A percentile compares a stretch with the other conserved stretches of the same genome.
These are phyloP conservation scores for Euclidium syriacum DNA, from an alignment of 345 rosid species.

Conservation along the genomic window DNA sequence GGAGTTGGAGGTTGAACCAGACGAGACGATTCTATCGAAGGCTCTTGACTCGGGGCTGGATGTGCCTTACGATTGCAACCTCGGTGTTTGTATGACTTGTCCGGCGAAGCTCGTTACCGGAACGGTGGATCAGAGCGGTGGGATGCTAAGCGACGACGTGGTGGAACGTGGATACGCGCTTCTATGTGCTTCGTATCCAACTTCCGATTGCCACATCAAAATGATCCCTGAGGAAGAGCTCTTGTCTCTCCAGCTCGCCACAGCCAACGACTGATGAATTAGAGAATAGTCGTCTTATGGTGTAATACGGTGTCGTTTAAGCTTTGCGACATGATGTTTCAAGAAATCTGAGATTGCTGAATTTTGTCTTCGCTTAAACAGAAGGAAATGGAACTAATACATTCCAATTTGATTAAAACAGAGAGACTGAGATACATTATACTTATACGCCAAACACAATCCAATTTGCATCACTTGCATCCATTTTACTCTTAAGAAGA, in stretches of 20 bases:
- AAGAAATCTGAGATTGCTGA: background rate
- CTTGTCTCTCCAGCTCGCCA: slow-evolving; percentile 73
- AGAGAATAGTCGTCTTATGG: background rate
- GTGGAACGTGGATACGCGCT: slow-evolving; percentile 83
- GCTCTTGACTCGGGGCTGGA: slow-evolving; percentile 70
- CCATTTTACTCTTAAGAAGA: too few relatives aligned
- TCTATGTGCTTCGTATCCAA: slow-evolving; percentile 76
- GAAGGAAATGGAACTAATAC: background rate
- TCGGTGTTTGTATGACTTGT: slow-evolving; percentile 98
- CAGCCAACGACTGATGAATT: slow-evolving; percentile 59
- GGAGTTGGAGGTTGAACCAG: slow-evolving; percentile 77
- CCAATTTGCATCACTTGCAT: too few relatives aligned
- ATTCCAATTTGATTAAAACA: too few relatives aligned
- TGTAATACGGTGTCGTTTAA: background rate
- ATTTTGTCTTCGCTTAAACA: background rate
- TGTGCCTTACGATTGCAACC: slow-evolving; percentile 88
- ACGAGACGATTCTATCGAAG: slow-evolving; percentile 77
- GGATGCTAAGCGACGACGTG: slow-evolving; percentile 97
- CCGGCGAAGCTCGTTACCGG: slow-evolving; percentile 78
- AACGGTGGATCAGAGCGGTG: slow-evolving; percentile 84
- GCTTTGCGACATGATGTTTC: background rate
- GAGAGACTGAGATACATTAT: too few relatives aligned
- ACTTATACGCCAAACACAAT: too few relatives aligned
- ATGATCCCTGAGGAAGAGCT: slow-evolving; percentile 93
- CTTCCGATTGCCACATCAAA: slow-evolving; percentile 74